Base-by-base conservation (phyloP, 2,329 filamentous ascomycete species). In the Penicillium concentricum region DNA sequence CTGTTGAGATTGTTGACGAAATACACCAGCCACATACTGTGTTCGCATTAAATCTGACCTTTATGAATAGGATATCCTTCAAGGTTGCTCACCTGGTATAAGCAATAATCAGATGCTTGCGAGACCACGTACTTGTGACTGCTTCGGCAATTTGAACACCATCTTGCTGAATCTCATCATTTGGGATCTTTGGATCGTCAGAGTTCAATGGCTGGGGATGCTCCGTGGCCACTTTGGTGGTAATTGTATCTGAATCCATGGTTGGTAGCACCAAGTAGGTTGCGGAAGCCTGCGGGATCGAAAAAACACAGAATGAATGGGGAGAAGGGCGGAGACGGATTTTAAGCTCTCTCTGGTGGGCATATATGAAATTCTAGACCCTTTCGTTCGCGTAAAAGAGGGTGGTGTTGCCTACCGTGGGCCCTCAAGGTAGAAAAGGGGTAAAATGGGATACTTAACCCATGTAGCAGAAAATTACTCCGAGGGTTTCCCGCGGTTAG, bases 31-130 rank as follows among this genome's bases (percentile, higher is more conserved):
- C 70, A 78, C 68, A 79, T 79, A n/a, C 76, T 78, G 57, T 42
- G 1, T 53, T 44, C n/a, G n/a, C 16, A 16, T 18, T 48, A 38
- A 15, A 18, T 22, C 30, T 8, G 13, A 8, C 30, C 5, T 28
- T 34, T 77, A 18, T 76, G 78, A 15, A 77, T 79, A 4, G 81
- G 63, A 79, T 74, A 4, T 24, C 6, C 16, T 32, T 5, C 0
- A 16, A 37, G 4, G 2, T 35, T 16, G 10, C 69, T 60, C 81
- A 67, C 78, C 67, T 87, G 81, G 72, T 78, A 83, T 12, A 82
- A 30, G 15, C 68, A 75, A 62, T 56, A 34, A 73, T 68, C 7
- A 79, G 64, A n/a, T 72, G 71, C 50, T 61, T 67, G 57, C 71
- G 77, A 5, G 74, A 72, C 77, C 77, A 79, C 12, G 60, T 50